Evolutionary conservation across 164 flowering plant genomes (phyloP), one percentile per base, ranked within the genome.

Genomic region (Magnolia changhungtana): DNA sequence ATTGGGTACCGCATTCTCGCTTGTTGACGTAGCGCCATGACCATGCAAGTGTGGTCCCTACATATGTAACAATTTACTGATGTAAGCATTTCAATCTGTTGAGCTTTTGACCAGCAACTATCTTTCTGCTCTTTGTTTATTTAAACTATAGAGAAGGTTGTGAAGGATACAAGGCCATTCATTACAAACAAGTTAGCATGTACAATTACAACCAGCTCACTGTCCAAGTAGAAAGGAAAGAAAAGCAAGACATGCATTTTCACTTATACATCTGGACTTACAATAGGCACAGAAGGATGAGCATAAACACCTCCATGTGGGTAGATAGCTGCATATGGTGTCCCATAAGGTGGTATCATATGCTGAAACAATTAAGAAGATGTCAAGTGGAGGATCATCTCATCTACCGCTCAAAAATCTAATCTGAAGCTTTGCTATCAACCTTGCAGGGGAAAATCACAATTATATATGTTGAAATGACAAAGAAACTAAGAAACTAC

Each of bases 301-400:
- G 93, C 86, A 86, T 91, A 96, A 74, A 91, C 89, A 49, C 97
- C 95, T 72, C 96, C 95, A 85, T 84, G 97, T 1, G 98, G 78
- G 77, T 93, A 96, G 16, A 93, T 79, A 75, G 98, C 93, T 0
- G 97, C 97, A 84, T 90, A 96, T 10, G 98, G 96, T 23, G 96
- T 52, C 63, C 94, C 98, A 89, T 91, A 94, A 75, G 97, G 93
- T 55, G 98, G 81, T 85, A 96, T 91, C 94, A 94, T 87, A 71
- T 83, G 86, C 98, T 94, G 90, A 50, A 70, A 80, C 24, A 81
- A 77, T 51, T 0, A 78, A 67, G 7, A 75, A 70, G 20, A 78
- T 63, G 50, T 61, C 13, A 27, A 75, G 20, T 69, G 23, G 21
- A 73, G 19, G 59, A 67, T 37, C 68, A 67, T 1, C 75, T 31